Base-by-base conservation (phyloP, 2,329 filamentous ascomycete genomes). In the Phialemoniopsis sp. region DNA sequence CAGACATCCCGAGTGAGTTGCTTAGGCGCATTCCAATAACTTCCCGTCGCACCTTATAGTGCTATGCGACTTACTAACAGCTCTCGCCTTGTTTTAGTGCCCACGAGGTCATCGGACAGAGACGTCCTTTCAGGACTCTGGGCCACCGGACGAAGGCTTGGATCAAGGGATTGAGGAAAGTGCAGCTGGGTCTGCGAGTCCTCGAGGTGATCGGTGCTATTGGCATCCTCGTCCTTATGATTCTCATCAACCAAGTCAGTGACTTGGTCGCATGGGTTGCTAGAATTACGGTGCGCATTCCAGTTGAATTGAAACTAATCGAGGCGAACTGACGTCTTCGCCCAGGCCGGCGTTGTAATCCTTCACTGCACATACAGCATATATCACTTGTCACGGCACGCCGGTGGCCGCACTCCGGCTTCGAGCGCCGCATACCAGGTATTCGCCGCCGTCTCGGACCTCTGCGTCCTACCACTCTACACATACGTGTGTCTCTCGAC, bases 351-450 rank as follows among this genome's bases (percentile, higher is more conserved):
- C n/a, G 72, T 91, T 31, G 84, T 85, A 37, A 74, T 84, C 34
- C 52, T 87, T 5, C 82, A 89, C 57, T 81, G 78, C 13, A 53
- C 81, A 14, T 97, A 97, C 60, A 87, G 77, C 32, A 75, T 94
- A 44, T 93, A 87, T 53, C 89, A 96, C 58, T 78, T 94, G 30
- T 71, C 78, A 13, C 79, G 87, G 26, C 78, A 82, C 29, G 76
- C 87, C 1, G 80, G 79, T 35, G 77, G 73, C 33, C 80, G 89
- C 37, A 81, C 89, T 1, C 82, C 91, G 0, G 83, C 73, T 4
- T 95, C 88, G 16, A 87, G 89, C 14, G 83, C 88, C 13, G 91
- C 88, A 47, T 97, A 97, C 62, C 89, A 94, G 62, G 66, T 93
- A 41, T 97, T 96, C 58, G 80, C 89, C 3, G 72, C 78, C 10